phyloP scores from a whole-genome alignment of 1,284 basidiomycete species.

The Lignosus rhinocerotis region DNA sequence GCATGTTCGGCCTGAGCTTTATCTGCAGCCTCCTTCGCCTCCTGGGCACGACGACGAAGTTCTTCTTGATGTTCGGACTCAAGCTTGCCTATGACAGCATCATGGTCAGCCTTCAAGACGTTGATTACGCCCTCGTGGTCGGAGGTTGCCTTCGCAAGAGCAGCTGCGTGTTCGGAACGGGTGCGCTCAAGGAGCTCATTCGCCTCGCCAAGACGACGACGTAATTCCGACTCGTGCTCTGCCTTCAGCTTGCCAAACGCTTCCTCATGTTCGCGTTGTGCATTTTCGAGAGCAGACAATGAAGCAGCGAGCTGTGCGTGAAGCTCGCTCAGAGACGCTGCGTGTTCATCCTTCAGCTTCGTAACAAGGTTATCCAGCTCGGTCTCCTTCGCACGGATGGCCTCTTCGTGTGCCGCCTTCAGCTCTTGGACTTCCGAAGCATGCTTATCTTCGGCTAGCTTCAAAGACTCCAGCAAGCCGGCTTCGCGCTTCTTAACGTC shows the following conservation, averaged over 20 bases:
- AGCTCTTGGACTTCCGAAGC: conserved; percentile 44
- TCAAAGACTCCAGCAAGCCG: conserved; percentile 50
- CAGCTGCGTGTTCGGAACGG: conserved; percentile 51
- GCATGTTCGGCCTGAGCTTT: conserved; percentile 48
- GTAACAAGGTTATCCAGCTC: conserved; percentile 52
- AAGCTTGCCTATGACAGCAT: conserved; percentile 57
- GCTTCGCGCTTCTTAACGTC: conserved; percentile 57
- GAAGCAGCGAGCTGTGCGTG: conserved; percentile 34
- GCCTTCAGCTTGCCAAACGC: conserved; percentile 37
- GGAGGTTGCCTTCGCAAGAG: conserved; percentile 45
- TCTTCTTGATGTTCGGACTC: conserved; percentile 45
- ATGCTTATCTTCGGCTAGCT: conserved; percentile 51
- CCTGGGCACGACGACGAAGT: conserved; percentile 31
- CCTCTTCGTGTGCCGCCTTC: conserved; percentile 54
- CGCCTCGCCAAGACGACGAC: conserved; percentile 29
- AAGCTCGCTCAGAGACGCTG: conserved; percentile 30
- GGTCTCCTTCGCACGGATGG: conserved; percentile 48
- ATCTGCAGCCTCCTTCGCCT: conserved; percentile 39
- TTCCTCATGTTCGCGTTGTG: conserved; percentile 35
- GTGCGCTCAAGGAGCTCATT: conserved; percentile 37
- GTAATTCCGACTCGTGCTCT: conserved; percentile 39
- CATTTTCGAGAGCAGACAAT: conserved; percentile 31
- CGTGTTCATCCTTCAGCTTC: conserved; percentile 46
- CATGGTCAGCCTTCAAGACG: conserved; percentile 59
- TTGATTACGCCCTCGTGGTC: conserved; percentile 60